Conservation (phyloP, 176 grass and related monocot species). For the Ensete glaucum region DNA sequence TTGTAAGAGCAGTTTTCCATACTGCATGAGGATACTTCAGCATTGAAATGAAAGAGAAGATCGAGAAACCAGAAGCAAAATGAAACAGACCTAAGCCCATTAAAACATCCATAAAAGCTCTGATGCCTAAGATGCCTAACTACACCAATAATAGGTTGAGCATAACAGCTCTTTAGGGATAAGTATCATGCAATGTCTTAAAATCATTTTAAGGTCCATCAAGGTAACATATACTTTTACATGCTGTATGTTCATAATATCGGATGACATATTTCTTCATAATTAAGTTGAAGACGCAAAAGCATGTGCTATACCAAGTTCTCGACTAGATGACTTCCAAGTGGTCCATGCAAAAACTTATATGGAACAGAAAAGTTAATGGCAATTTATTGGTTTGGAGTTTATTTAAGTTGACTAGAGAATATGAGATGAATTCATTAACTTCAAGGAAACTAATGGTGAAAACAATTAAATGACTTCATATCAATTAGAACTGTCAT, state of each 20-base stretch:
- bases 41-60: neutral
- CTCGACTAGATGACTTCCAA: no score
- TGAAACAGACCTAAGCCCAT: no score
- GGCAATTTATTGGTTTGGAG: no score
- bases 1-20: conserved; percentile 8
- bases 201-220: neutral
- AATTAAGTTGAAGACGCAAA: neutral
- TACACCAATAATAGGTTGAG: no score
- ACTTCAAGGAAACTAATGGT: neutral
- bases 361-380: no score
- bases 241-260: no score
- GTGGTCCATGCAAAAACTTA: no score
- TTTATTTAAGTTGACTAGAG: neutral
- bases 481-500: neutral
- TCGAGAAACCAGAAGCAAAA: neutral
- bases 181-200: neutral
- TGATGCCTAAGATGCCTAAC: no score
- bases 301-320: no score
- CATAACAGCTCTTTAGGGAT: neutral
- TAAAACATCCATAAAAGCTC: no score
- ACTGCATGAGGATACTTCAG: neutral
- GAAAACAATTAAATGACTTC: neutral
- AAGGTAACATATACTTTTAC: neutral
- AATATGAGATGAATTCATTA: neutral
- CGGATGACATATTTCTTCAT: neutral